Conservation (phyloP, 2,329 filamentous ascomycete species). For the Colletotrichum chlorophyti region DNA sequence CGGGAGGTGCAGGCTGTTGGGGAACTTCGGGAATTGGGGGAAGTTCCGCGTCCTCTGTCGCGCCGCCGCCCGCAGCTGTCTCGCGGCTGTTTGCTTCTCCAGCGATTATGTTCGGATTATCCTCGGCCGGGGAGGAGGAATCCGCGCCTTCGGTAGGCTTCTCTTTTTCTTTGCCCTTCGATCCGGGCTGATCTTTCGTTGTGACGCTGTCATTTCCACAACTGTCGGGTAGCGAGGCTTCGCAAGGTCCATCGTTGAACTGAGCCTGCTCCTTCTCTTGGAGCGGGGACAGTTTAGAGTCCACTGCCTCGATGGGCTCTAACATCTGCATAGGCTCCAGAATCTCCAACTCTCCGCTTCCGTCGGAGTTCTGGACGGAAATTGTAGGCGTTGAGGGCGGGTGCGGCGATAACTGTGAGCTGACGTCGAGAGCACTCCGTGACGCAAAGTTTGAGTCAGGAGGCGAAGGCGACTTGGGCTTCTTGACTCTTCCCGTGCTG, state of each 20-base stretch:
- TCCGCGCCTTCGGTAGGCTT: neutral
- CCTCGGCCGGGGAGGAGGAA: neutral
- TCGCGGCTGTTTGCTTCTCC: neutral
- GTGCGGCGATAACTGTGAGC: conserved; percentile 10
- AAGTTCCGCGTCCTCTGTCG: conserved; percentile 35
- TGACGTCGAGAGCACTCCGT: neutral
- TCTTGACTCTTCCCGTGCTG: conserved; percentile 75
- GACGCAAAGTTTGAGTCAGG: neutral
- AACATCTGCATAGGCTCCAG: conserved; percentile 5
- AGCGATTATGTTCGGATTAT: no score
- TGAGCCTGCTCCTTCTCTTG: conserved; percentile 10
- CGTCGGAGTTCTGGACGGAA: conserved; percentile 52
- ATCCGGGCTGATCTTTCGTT: neutral
- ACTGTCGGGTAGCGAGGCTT: neutral
- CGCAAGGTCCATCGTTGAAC: neutral
- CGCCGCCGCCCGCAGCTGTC: neutral
- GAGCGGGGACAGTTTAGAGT: conserved; percentile 6
- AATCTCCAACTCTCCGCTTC: conserved; percentile 33
- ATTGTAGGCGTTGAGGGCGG: conserved; percentile 44
- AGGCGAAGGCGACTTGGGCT: conserved; percentile 28
- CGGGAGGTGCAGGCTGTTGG: conserved; percentile 58
- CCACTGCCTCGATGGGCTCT: conserved; percentile 2
- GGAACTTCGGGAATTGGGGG: conserved; percentile 58
- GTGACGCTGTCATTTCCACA: no score
- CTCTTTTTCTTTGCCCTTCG: conserved; percentile 20